Evolutionary conservation across 2,329 filamentous ascomycete genomes (phyloP).

Genomic region (Rutstroemia sp.): DNA sequence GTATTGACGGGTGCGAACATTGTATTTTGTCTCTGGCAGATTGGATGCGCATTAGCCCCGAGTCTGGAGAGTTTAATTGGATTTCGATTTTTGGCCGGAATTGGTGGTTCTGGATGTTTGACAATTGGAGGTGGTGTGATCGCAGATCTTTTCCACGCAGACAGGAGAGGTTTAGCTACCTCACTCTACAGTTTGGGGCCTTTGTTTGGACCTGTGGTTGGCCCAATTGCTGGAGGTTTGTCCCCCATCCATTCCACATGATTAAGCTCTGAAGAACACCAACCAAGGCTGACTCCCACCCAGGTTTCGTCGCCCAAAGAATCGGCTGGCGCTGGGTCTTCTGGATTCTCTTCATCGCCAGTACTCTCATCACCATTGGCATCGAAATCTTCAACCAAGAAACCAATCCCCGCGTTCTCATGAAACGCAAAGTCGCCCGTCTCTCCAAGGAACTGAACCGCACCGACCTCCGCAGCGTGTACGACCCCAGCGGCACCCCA

Average conservation of each 20-base stretch:
- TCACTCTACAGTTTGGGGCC: conserved; percentile 17
- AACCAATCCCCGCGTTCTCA: conserved; percentile 44
- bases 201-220: conserved; percentile 29
- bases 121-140: conserved; percentile 21
- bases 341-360: conserved; percentile 12
- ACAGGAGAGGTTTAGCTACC: conserved; percentile 16
- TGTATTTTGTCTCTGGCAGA: conserved; percentile 47
- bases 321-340: conserved; percentile 31
- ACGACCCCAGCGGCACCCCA: conserved; percentile 28
- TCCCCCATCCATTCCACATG: not conserved
- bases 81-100: conserved; percentile 55
- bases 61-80: conserved; percentile 41
- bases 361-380: conserved; percentile 30
- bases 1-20: conserved; percentile 37
- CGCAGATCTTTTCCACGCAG: conserved; percentile 16
- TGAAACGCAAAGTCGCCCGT: conserved; percentile 39
- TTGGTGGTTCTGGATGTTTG: conserved; percentile 41
- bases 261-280: not conserved
- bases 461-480: conserved; percentile 38
- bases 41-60: conserved; percentile 44
- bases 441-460: conserved; percentile 39
- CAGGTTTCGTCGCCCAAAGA: conserved; percentile 29
- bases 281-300: not conserved
- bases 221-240: conserved; percentile 28
- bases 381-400: conserved; percentile 36